phyloP scores from a whole-genome alignment of 1,284 basidiomycete species.

The Pholiota adiposa region DNA sequence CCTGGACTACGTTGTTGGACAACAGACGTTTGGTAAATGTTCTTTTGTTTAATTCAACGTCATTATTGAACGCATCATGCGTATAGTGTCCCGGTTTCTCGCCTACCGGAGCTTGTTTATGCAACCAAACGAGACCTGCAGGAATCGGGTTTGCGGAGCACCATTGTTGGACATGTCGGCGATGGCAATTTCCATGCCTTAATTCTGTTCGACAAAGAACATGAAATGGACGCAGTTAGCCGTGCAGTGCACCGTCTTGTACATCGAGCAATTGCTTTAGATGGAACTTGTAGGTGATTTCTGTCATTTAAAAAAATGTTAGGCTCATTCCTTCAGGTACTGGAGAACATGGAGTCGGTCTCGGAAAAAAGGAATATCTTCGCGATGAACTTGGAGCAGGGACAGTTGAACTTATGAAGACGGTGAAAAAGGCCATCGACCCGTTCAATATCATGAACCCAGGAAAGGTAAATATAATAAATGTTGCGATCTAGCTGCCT shows the following conservation, averaged over 20 bases:
- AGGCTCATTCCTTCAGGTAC: slow-evolving; percentile 42
- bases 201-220: slow-evolving; percentile 65
- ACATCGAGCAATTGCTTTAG: slow-evolving; percentile 66
- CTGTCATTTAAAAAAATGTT: background rate
- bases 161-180: slow-evolving; percentile 85
- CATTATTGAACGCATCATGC: background rate
- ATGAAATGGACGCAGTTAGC: slow-evolving; percentile 59
- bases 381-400: slow-evolving; percentile 75
- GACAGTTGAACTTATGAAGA: slow-evolving; percentile 82
- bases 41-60: background rate
- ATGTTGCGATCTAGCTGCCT: background rate
- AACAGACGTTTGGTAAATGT: slow-evolving; percentile 79
- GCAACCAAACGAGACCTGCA: slow-evolving; percentile 82
- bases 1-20: slow-evolving; percentile 79
- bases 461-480: slow-evolving; percentile 57
- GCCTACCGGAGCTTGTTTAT: slow-evolving; percentile 65
- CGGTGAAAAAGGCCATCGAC: slow-evolving; percentile 76
- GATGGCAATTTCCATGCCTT: slow-evolving; percentile 83
- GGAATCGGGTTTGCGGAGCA: slow-evolving; percentile 62
- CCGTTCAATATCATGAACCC: slow-evolving; percentile 83
- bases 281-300: slow-evolving; percentile 67
- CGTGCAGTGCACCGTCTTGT: slow-evolving; percentile 72
- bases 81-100: slow-evolving; percentile 80
- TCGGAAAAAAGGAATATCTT: slow-evolving; percentile 80
- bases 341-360: slow-evolving; percentile 64